These are phyloP conservation scores for Yamadazyma spencermartinsiae DNA, from an alignment of 1,139 yeast genomes.

Conservation along the genomic window DNA sequence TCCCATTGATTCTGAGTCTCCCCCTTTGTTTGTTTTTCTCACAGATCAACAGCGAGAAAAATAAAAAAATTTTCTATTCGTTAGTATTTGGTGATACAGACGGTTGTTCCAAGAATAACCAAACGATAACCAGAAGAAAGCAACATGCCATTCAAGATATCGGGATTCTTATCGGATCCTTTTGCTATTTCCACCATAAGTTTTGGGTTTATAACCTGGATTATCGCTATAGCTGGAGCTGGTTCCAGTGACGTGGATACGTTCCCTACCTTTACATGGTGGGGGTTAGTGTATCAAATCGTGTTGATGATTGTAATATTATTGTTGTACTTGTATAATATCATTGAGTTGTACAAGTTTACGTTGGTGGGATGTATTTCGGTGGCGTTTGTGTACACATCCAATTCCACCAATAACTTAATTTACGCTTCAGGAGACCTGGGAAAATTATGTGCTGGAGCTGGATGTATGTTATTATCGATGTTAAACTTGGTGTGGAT, in stretches of 20 bases:
- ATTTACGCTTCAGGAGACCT: conserved; percentile 66
- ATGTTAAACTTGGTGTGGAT: conserved; percentile 83
- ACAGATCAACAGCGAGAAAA: background rate
- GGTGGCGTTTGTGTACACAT: conserved; percentile 75
- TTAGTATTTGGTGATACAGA: background rate
- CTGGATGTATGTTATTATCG: conserved; percentile 83
- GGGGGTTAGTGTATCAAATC: conserved; percentile 90
- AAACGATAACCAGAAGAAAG: background rate
- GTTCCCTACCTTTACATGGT: conserved; percentile 91
- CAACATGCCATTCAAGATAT: conserved; percentile 40
- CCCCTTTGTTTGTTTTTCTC: background rate
- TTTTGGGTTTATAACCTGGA: conserved; percentile 71
- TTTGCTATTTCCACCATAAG: conserved; percentile 69
- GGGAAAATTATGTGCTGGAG: conserved; percentile 81
- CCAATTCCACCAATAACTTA: conserved; percentile 78
- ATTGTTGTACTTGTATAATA: conserved; percentile 63
- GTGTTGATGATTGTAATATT: conserved; percentile 56
- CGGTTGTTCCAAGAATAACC: background rate
- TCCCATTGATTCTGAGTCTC: background rate
- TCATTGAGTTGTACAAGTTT: conserved; percentile 69
- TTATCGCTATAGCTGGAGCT: conserved; percentile 84
- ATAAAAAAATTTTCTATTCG: conserved; percentile 1
- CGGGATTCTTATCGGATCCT: conserved; percentile 65
- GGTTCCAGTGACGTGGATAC: conserved; percentile 32
- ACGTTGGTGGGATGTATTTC: conserved; percentile 59